Evolutionary conservation across 805 yeast species (phyloP), one percentile per base, ranked within the genome.

Genomic region (Candida khao-thaluensis): DNA sequence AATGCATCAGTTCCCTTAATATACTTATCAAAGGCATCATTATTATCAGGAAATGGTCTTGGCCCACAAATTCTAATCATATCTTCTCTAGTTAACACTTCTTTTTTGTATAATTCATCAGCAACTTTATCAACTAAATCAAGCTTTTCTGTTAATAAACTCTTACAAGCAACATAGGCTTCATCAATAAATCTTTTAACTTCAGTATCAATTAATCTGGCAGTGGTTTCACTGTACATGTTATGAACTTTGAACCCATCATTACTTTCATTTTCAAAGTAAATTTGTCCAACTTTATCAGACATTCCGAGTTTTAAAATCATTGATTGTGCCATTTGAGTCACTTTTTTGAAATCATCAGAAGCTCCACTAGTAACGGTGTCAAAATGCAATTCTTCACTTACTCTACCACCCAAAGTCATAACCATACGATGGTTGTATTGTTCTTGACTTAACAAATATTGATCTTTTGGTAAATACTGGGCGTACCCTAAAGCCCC

Each of bases 401-500:
- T 79, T 3, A 87, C 95, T 53, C 96, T 73, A 7, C 97, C 97
- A 43, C 96, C 97, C 23, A 90, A 66, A 0, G 96, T 82, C 91
- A 90, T 90, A n/a, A 85, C 80, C 89, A 90, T 89, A 48, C 95
- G 72, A 61, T 90, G 91, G 49, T 64, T 62, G 52, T 85, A 77
- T 57, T 90, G 93, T 53, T 82, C 82, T 33, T 81, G 79, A 21
- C 88, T 77, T 41, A 85, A 74, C 51, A 89, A 72, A 49, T 85
- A 86, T 52, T 83, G 84, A 60, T 90, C 97, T 20, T 89, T 86
- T 12, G 97, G 97, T 46, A 90, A 71, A 56, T 89, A 86, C 62
- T 90, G 96, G 3, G 97, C 96, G 60, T 90, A 89, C n/a, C 97
- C 97, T 40, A 89, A 69, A 10, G 96, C 95, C 36, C 95, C 96